These are phyloP conservation scores for Fusarium nanum DNA, from an alignment of 2,329 filamentous ascomycete species.

Conservation along the genomic window DNA sequence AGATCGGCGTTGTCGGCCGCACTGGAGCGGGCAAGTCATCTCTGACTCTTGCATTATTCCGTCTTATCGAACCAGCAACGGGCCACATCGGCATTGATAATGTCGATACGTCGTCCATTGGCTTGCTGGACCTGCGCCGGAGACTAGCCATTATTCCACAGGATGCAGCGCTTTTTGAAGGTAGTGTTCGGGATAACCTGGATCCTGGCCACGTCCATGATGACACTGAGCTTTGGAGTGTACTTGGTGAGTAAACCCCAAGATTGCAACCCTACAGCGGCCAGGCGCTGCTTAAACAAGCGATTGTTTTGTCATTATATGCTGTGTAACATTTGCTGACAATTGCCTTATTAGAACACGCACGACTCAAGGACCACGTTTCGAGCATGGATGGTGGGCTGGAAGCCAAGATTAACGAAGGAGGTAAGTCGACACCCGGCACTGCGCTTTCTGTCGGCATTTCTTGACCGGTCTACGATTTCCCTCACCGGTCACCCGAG, in stretches of 20 bases:
- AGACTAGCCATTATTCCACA: conserved; percentile 97
- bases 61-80: conserved; percentile 88
- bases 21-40: conserved; percentile 97
- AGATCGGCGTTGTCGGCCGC: conserved; percentile 96
- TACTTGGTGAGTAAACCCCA: conserved; percentile 73
- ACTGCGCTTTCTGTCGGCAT: conserved; percentile 44
- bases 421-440: conserved; percentile 70
- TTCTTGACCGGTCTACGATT: conserved; percentile 31
- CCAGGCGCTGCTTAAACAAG: conserved; percentile 7
- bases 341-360: conserved; percentile 73
- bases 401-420: conserved; percentile 92
- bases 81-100: conserved; percentile 91
- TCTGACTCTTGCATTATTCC: conserved; percentile 90
- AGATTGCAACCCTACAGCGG: conserved; percentile 28
- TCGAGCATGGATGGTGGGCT: conserved; percentile 87
- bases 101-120: conserved; percentile 90
- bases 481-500: conserved; percentile 31
- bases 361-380: conserved; percentile 91
- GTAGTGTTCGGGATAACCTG: conserved; percentile 91
- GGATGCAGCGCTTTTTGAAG: conserved; percentile 95
- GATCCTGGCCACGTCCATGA: conserved; percentile 95
- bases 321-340: conserved; percentile 41
- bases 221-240: conserved; percentile 97
- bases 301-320: conserved; percentile 26
- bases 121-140: conserved; percentile 86